These are phyloP conservation scores for Candida dajiaensis DNA, from an alignment of 805 yeast species.

Conservation along the genomic window DNA sequence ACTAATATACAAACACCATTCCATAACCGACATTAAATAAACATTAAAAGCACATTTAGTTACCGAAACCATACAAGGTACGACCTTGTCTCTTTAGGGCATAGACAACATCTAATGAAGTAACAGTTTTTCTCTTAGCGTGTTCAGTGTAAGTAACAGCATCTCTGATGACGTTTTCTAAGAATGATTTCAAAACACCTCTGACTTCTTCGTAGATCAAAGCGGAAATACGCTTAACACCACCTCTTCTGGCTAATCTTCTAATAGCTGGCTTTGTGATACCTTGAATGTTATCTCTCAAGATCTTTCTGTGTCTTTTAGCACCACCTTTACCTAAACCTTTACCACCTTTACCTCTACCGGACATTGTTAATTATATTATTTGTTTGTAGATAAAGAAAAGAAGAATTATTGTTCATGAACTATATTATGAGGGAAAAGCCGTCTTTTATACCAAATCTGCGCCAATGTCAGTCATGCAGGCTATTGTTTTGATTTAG, in stretches of 20 bases:
- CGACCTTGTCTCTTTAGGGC: slow-evolving; percentile 99
- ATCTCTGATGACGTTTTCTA: slow-evolving; percentile 96
- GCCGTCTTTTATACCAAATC: slow-evolving; percentile 1
- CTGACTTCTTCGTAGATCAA: slow-evolving; percentile 98
- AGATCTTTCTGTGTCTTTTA: slow-evolving; percentile 99
- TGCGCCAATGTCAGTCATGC: not conserved
- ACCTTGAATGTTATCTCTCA: slow-evolving; percentile 99
- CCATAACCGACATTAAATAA: slow-evolving; percentile 13
- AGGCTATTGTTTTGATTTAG: not conserved
- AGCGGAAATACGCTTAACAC: slow-evolving; percentile 99
- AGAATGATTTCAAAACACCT: slow-evolving; percentile 91
- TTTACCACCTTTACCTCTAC: slow-evolving; percentile 99
- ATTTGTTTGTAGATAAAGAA: slow-evolving; percentile 11
- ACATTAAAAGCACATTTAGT: slow-evolving; percentile 41
- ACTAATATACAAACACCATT: slow-evolving; percentile 13
- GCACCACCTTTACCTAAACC: slow-evolving; percentile 99
- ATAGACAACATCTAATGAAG: slow-evolving; percentile 97
- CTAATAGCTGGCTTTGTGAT: slow-evolving; percentile 99
- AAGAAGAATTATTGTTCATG: too few species aligned
- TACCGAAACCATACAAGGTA: slow-evolving; percentile 99
- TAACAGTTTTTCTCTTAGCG: slow-evolving; percentile 99
- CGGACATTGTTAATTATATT: slow-evolving; percentile 64
- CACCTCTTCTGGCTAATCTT: slow-evolving; percentile 99
- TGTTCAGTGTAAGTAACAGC: slow-evolving; percentile 99
- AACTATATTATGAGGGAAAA: not conserved